Evolutionary conservation across 805 yeast genomes (phyloP).

Genomic region (Candida maltosa): DNA sequence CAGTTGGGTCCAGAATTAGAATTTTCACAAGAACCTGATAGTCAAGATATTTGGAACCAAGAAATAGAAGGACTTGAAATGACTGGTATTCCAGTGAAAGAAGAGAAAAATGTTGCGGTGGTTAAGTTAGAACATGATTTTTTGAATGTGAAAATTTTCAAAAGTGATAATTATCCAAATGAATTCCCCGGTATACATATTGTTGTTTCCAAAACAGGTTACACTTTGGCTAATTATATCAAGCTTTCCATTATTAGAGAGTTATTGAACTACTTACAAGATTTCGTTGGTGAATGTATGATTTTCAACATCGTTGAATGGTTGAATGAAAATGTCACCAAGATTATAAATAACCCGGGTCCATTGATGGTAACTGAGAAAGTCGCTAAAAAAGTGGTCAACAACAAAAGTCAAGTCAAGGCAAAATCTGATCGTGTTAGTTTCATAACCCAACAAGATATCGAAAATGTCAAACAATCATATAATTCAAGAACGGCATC

Average conservation of each 20-base stretch:
- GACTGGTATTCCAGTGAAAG: slow-evolving; percentile 40
- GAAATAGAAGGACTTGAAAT: slow-evolving; percentile 68
- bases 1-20: slow-evolving; percentile 16
- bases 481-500: slow-evolving; percentile 16
- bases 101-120: slow-evolving; percentile 28
- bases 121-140: slow-evolving; percentile 14
- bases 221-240: slow-evolving; percentile 66
- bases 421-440: background rate
- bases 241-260: slow-evolving; percentile 54
- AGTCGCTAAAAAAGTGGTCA: background rate
- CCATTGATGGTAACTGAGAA: slow-evolving; percentile 37
- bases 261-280: slow-evolving; percentile 41
- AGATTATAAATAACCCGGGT: slow-evolving; percentile 72
- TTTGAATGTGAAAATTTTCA: slow-evolving; percentile 22
- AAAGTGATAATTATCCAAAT: slow-evolving; percentile 52
- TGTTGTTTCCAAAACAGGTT: slow-evolving; percentile 35
- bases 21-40: slow-evolving; percentile 12
- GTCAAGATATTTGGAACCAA: slow-evolving; percentile 59
- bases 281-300: slow-evolving; percentile 66
- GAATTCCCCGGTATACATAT: slow-evolving; percentile 67
- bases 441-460: slow-evolving; percentile 5
- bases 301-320: slow-evolving; percentile 71
- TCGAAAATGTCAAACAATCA: slow-evolving; percentile 15
- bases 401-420: background rate
- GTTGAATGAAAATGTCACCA: slow-evolving; percentile 60